Base-by-base conservation (phyloP, 2,329 filamentous ascomycete species). In the Phoma sp. region DNA sequence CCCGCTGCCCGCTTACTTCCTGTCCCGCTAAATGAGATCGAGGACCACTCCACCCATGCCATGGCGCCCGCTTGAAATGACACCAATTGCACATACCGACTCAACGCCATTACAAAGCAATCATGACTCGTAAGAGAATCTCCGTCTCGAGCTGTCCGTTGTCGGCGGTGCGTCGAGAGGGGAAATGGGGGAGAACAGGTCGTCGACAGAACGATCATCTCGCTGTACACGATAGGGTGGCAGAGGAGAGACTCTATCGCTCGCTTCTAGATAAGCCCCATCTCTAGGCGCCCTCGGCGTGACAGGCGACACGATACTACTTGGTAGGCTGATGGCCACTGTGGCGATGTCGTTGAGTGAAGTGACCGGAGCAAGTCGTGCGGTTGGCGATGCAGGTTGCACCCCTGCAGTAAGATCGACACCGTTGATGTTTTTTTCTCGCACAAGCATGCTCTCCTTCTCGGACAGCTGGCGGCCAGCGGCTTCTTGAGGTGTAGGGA, bases 401-500 rank as follows among this genome's bases (percentile, higher is more conserved):
- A 24, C 49, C 4, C 47, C 48, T 18, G 60, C 60, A 27, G 58
- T 63, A 14, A 68, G 68, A 50, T 78, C 75, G 2, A 78, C 67
- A 11, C 79, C 79, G 43, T 81, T 81, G 63, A 79, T 78, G 42
- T 74, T 66, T 52, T 68, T 67, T 63, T 80, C 79, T 14, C 79
- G 72, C 18, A 75, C 69, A 53, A 75, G 68, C 68, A 81, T 75
- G 32, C 77, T 75, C 52, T 82, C 78, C 58, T 82, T 82, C 64
- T 81, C 79, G 18, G 73, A 75, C 32, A 81, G 65, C 54, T 78
- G 71, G 14, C 74, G 75, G 27, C 79, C 78, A 44, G 75, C 79
- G 41, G 79, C 79, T 66, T 81, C 78, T 55, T 79, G 81, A 48
- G 80, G 78, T 37, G 78, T 77, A 13, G 81, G 81, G 68, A 86